Evolutionary conservation across 805 yeast genomes (phyloP), one percentile per base, ranked within the genome.

Genomic region (Saccharomycopsis selenospora): DNA sequence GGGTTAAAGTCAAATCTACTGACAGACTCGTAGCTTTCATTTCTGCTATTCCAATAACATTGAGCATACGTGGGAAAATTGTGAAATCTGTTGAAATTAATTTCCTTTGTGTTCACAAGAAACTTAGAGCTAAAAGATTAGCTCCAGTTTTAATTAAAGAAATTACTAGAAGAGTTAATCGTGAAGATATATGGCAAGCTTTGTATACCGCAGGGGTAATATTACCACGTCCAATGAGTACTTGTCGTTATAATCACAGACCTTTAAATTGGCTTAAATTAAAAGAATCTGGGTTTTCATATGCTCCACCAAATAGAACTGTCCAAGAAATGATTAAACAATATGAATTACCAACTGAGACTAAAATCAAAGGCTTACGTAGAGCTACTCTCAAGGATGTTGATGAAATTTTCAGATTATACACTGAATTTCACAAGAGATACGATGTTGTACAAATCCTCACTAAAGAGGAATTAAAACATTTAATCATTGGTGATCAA

Each of bases 131-230:
- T n/a, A 93, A 93, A 65, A 80, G 99, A 59, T 73, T 93, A 62
- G 90, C 99, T 0, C 99, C 99, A 1, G 85, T 93, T 10, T 70
- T 93, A 59, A 93, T 93, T 65, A 85, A 85, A 60, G 99, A 93
- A 66, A 84, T 93, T 56, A 93, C 98, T 3, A 76, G 99, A 62
- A 75, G 98, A 57, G 93, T 93, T 55, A 91, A 93, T 66, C 74
- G 77, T 54, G 72, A 74, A 40, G 78, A 85, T 51, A 85, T 90
- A 52, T 93, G 97, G 96, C 97, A 90, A 65, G 99, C 98, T 0
- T 73, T 93, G 52, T 88, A 87, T 66, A 91, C 99, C 7, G 95
- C 91, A 0, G 99, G 98, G 8, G 79, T 82, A 2, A 82, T 88
- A 2, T 71, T 93, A 49, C 99, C 99, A 20, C 80, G 90, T n/a